These are phyloP conservation scores for Exserohilum turcica DNA, from an alignment of 2,329 filamentous ascomycete species.

Conservation along the genomic window DNA sequence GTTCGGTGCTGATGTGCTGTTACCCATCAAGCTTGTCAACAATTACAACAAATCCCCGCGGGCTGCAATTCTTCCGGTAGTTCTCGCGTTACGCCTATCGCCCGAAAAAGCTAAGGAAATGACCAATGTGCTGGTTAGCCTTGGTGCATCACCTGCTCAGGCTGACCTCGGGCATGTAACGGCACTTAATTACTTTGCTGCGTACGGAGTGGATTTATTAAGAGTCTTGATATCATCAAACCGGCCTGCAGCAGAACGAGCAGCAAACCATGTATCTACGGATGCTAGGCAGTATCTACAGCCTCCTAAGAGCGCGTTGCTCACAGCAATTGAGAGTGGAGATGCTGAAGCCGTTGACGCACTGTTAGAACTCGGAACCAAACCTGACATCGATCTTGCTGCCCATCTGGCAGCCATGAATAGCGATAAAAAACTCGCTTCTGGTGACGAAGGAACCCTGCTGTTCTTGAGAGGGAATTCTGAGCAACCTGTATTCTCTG, in stretches of 20 bases:
- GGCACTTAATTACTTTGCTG: slow-evolving; percentile 59
- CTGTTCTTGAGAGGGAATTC: slow-evolving; percentile 54
- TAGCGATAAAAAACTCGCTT: slow-evolving; percentile 48
- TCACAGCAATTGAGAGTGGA: slow-evolving; percentile 54
- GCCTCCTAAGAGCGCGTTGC: slow-evolving; percentile 57
- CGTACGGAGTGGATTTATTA: slow-evolving; percentile 18
- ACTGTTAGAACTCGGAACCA: slow-evolving; percentile 68
- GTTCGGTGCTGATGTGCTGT: slow-evolving; percentile 77
- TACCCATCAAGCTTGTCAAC: slow-evolving; percentile 71
- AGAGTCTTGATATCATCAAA: slow-evolving; percentile 64
- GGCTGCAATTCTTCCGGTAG: slow-evolving; percentile 70
- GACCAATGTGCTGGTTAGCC: slow-evolving; percentile 65
- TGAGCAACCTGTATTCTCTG: slow-evolving; percentile 70
- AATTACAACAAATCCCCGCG: slow-evolving; percentile 55
- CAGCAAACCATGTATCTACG: slow-evolving; percentile 68
- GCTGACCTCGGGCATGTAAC: slow-evolving; percentile 70
- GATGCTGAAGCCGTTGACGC: slow-evolving; percentile 12
- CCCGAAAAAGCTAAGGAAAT: slow-evolving; percentile 68
- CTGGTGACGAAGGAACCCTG: slow-evolving; percentile 55
- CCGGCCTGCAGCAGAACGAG: slow-evolving; percentile 63
- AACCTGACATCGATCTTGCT: slow-evolving; percentile 54
- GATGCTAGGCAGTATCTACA: slow-evolving; percentile 41
- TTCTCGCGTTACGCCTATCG: slow-evolving; percentile 69
- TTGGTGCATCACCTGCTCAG: slow-evolving; percentile 75
- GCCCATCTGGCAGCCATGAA: slow-evolving; percentile 65